Percentiles rank a stretch among this genome's conserved stretches.
These are phyloP conservation scores for Biscogniauxia marginata DNA, from an alignment of 2,329 filamentous ascomycete species.

Conservation along the genomic window DNA sequence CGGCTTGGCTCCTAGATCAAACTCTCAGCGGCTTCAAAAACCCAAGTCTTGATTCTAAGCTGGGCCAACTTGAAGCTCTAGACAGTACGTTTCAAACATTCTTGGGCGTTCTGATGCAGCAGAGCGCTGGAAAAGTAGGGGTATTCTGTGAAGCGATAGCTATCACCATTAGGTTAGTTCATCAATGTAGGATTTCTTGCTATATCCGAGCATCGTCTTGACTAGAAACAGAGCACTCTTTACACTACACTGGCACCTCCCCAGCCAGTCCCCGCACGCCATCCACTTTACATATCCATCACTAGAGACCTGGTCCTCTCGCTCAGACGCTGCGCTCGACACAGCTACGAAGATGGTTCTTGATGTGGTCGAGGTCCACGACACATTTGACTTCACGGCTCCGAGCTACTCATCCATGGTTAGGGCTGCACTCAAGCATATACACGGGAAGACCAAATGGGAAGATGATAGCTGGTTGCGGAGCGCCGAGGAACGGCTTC, in stretches of 20 bases:
- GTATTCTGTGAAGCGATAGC: conserved; percentile 4
- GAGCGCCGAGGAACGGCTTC: neutral
- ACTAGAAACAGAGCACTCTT: neutral
- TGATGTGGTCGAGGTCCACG: neutral
- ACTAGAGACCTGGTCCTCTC: neutral
- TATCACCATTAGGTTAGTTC: conserved; percentile 1
- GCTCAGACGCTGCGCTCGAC: conserved; percentile 3
- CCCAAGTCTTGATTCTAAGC: neutral
- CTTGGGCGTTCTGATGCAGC: neutral
- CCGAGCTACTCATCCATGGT: too few species aligned
- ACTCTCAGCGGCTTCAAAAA: conserved; percentile 13
- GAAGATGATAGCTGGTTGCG: neutral
- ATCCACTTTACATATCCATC: neutral
- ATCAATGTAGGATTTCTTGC: neutral
- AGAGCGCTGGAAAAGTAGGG: neutral
- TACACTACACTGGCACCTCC: neutral
- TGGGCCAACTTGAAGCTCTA: conserved; percentile 1
- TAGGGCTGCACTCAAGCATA: too few species aligned
- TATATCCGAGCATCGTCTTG: neutral
- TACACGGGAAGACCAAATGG: too few species aligned
- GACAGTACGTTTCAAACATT: conserved; percentile 2
- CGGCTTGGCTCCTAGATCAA: conserved; percentile 24
- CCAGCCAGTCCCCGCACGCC: neutral
- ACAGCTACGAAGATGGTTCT: conserved; percentile 1
- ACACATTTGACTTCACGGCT: neutral